These are phyloP conservation scores for Hypoxylon sp. DNA, from an alignment of 2,329 filamentous ascomycete species.

Conservation along the genomic window DNA sequence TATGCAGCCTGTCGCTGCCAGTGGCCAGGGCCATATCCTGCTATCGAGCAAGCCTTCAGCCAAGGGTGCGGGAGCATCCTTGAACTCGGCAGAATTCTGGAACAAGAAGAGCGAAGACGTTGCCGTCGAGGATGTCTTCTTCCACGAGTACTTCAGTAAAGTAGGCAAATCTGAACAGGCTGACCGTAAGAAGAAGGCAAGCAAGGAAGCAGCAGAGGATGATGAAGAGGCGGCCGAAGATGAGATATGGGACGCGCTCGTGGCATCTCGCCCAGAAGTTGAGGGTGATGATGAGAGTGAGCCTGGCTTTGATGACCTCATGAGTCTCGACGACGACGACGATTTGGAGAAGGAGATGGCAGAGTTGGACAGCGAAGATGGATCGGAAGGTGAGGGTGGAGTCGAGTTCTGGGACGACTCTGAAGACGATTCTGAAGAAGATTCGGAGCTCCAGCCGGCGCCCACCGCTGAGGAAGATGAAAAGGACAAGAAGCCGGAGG, in stretches of 20 bases:
- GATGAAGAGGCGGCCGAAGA: slow-evolving; percentile 75
- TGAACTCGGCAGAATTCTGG: slow-evolving; percentile 95
- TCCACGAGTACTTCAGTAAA: slow-evolving; percentile 94
- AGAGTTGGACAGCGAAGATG: slow-evolving; percentile 58
- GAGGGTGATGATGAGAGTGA: slow-evolving; percentile 71
- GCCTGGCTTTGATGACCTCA: slow-evolving; percentile 60
- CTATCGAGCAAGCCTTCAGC: slow-evolving; percentile 64
- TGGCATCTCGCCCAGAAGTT: slow-evolving; percentile 82
- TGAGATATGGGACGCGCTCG: slow-evolving; percentile 92
- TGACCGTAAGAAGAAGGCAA: slow-evolving; percentile 68
- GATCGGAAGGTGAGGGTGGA: slow-evolving; percentile 57
- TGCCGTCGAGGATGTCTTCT: slow-evolving; percentile 93
- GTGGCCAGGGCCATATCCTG: slow-evolving; percentile 68
- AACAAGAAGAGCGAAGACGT: slow-evolving; percentile 89
- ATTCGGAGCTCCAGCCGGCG: slow-evolving; percentile 57
- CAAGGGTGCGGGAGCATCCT: slow-evolving; percentile 56
- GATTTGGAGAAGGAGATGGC: slow-evolving; percentile 62
- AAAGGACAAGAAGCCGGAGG: slow-evolving; percentile 58
- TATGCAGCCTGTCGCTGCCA: slow-evolving; percentile 86
- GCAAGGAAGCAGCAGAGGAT: slow-evolving; percentile 58
- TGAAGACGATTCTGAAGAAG: slow-evolving; percentile 57
- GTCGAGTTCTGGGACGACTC: slow-evolving; percentile 54
- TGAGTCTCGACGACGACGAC: slow-evolving; percentile 61
- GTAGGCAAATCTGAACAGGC: slow-evolving; percentile 73
- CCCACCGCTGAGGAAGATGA: slow-evolving; percentile 60